phyloP scores from a whole-genome alignment of 164 flowering plant species.

The Tinospora cordifolia region DNA sequence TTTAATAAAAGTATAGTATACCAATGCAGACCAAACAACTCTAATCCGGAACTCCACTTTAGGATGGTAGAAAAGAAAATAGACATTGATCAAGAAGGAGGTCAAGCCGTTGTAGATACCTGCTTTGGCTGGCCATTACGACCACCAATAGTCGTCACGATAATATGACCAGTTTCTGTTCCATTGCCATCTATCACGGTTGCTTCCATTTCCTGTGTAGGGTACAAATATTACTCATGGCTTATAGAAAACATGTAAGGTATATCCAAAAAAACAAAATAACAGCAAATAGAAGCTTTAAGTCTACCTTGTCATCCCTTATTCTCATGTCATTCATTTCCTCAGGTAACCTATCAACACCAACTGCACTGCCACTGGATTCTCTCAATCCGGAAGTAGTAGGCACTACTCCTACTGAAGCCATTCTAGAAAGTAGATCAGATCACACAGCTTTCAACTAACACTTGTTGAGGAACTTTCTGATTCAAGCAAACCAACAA shows the following conservation, averaged over 20 bases:
- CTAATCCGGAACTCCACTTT: neutral
- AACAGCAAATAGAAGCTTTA: neutral
- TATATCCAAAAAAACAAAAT: neutral
- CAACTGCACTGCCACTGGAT: slow-evolving; percentile 32
- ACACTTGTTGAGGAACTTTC: neutral
- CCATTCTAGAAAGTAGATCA: slow-evolving; percentile 34
- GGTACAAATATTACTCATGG: neutral
- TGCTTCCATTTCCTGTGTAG: slow-evolving; percentile 50
- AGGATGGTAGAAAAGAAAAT: neutral
- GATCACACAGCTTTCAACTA: slow-evolving; percentile 3
- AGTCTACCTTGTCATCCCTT: slow-evolving; percentile 59
- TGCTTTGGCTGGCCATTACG: slow-evolving; percentile 58
- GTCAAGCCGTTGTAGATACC: slow-evolving; percentile 18
- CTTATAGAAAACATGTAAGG: neutral
- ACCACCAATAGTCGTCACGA: slow-evolving; percentile 67
- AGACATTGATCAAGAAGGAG: neutral
- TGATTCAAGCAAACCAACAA: neutral
- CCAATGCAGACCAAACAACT: neutral
- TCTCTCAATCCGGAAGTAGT: slow-evolving; percentile 43
- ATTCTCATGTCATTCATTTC: slow-evolving; percentile 81
- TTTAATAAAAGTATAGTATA: too few species aligned
- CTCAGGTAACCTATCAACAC: slow-evolving; percentile 57
- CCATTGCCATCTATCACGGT: slow-evolving; percentile 56
- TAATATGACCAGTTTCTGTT: slow-evolving; percentile 66
- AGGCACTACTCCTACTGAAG: slow-evolving; percentile 43